These are phyloP conservation scores for Acer saccharum DNA, from an alignment of 345 rosid genomes.

Conservation along the genomic window DNA sequence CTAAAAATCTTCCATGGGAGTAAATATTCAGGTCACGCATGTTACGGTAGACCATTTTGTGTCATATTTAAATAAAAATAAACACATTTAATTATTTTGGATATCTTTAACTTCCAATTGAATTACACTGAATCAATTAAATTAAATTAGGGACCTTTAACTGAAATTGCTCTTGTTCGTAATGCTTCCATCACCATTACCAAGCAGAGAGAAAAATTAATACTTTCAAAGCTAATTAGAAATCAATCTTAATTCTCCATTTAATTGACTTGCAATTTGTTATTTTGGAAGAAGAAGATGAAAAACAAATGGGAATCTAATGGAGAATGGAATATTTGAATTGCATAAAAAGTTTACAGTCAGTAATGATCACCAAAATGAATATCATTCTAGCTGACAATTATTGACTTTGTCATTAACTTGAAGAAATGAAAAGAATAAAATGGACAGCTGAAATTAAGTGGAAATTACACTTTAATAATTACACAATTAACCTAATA, in stretches of 20 bases:
- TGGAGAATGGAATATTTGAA: background rate
- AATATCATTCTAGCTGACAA: background rate
- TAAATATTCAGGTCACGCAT: too few relatives aligned
- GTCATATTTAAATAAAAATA: too few relatives aligned
- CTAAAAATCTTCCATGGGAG: too few relatives aligned
- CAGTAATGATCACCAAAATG: background rate
- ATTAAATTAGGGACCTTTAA: too few relatives aligned
- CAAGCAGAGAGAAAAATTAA: background rate
- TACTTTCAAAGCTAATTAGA: background rate
- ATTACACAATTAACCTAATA: background rate
- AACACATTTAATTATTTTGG: background rate
- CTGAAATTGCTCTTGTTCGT: background rate
- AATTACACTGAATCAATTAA: background rate
- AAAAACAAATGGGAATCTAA: background rate
- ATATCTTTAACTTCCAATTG: background rate
- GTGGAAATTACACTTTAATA: background rate
- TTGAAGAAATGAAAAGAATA: background rate
- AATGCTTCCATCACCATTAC: background rate
- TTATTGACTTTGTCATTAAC: background rate
- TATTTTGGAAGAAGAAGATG: background rate
- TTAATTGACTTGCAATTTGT: background rate
- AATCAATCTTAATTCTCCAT: background rate
- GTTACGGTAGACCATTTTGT: too few relatives aligned
- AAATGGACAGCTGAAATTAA: background rate
- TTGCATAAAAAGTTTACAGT: background rate